phyloP scores from a whole-genome alignment of 2,329 filamentous ascomycete species.

The Zasmidium angulare region DNA sequence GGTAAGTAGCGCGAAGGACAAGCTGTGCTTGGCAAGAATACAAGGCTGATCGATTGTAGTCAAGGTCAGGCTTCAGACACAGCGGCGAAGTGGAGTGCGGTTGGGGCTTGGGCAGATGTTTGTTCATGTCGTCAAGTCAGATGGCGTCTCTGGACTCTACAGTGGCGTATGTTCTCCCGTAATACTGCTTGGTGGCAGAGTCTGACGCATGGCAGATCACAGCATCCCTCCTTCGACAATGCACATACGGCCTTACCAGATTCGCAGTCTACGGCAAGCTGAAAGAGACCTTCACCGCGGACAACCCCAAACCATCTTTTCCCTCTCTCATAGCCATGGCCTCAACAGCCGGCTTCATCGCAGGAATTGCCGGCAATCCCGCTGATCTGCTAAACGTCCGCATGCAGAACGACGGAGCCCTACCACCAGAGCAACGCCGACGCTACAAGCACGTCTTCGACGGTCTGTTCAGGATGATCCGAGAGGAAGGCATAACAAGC shows the following conservation, averaged over 20 bases:
- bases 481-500: constrained; percentile 71
- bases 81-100: constrained; percentile 66
- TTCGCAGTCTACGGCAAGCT: constrained; percentile 96
- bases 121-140: constrained; percentile 71
- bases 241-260: constrained; percentile 90
- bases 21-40: constrained; percentile 12
- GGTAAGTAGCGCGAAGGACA: constrained; percentile 61
- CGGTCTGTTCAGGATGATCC: constrained; percentile 82
- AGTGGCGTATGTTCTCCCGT: constrained; percentile 55
- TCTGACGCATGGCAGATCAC: constrained; percentile 59
- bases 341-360: constrained; percentile 78
- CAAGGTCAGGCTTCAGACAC: constrained; percentile 84
- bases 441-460: constrained; percentile 90
- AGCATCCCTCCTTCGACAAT: constrained; percentile 86
- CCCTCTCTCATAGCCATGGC: constrained; percentile 75
- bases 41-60: constrained; percentile 9
- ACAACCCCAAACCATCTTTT: constrained; percentile 61
- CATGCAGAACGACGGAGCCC: constrained; percentile 90
- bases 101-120: constrained; percentile 85
- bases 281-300: constrained; percentile 66
- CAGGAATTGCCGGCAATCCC: constrained; percentile 87
- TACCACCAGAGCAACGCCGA: constrained; percentile 70
- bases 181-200: not conserved
- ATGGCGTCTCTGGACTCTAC: constrained; percentile 83
- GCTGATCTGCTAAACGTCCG: constrained; percentile 96